These are phyloP conservation scores for Podaxis rugospora DNA, from an alignment of 768 basidiomycete genomes.

Conservation along the genomic window DNA sequence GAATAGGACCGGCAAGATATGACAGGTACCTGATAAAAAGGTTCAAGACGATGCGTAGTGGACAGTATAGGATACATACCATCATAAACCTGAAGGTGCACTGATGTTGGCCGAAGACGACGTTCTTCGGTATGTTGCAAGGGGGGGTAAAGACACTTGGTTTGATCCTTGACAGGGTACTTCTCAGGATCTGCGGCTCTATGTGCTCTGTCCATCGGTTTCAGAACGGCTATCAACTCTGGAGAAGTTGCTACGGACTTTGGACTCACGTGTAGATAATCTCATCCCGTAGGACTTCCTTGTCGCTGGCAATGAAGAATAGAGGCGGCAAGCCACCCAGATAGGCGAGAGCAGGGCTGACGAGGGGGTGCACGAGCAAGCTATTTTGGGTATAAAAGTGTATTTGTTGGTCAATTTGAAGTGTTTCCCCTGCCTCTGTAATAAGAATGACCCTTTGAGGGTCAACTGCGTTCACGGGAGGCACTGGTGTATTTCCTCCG, in stretches of 20 bases:
- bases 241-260: not conserved
- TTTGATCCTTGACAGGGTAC: slow-evolving; percentile 47
- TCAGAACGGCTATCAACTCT: slow-evolving; percentile 1
- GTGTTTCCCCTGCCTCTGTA: slow-evolving; percentile 43
- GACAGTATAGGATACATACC: slow-evolving; percentile 37
- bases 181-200: slow-evolving; percentile 82
- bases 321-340: slow-evolving; percentile 90
- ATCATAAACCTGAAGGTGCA: slow-evolving; percentile 93
- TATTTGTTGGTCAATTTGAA: slow-evolving; percentile 64
- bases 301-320: slow-evolving; percentile 79
- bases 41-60: slow-evolving; percentile 5
- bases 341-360: slow-evolving; percentile 78
- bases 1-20: slow-evolving; percentile 71
- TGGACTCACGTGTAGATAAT: slow-evolving; percentile 73
- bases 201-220: slow-evolving; percentile 59
- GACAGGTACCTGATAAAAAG: slow-evolving; percentile 52
- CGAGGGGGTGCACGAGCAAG: slow-evolving; percentile 71
- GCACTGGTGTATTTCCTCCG: slow-evolving; percentile 43
- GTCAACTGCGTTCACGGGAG: slow-evolving; percentile 28
- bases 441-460: slow-evolving; percentile 42
- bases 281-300: slow-evolving; percentile 91
- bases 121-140: slow-evolving; percentile 51
- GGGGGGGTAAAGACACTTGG: slow-evolving; percentile 50
- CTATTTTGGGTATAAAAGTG: slow-evolving; percentile 86
- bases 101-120: slow-evolving; percentile 57